Base-by-base conservation (phyloP, 306 rosid genomes). In the Vicia villosa region DNA sequence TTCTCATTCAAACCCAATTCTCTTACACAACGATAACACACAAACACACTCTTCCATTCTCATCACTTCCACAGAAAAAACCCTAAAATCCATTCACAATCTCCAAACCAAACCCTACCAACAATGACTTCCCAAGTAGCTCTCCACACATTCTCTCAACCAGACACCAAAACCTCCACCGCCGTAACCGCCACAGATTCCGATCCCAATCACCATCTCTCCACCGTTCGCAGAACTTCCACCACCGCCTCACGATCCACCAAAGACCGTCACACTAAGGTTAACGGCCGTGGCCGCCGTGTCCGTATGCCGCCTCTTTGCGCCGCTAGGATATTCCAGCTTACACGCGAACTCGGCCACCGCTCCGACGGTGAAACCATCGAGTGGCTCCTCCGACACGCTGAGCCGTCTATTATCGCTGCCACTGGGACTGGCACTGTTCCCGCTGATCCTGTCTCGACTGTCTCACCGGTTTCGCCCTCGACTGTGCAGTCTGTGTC, bases 311-410 rank as follows among this genome's bases (percentile, higher is more conserved):
- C 98, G 3, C 92, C 97, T 1, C 90, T 94, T 74, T 88, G 96
- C 37, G 96, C 98, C 20, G 96, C 98, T 3, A 75, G 97, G 8
- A 88, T 94, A 30, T 94, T 90, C 82, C 97, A 94, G 80, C 88
- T 94, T 11, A 90, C 98, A 0, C 89, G 98, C 14, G 97, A 94
- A 76, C 90, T 94, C 10, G 92, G 97, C 42, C 98, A 94, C 81
- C 96, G 98, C 20, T 90, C 97, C 75, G 98, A 94, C 78, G 98
- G 97, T 21, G 94, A 93, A 81, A 93, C 97, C 10, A 90, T 93
- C 51, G 92, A 93, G 86, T 93, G 98, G 98, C 90, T 93, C 10
- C 91, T 93, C 54, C 92, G 95, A 10, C 89, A 90, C 21, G 96
- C 98, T 4, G 97, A 94, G 62, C 87, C 92, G 9, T 85, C 97